These are phyloP conservation scores for Hypoxylon sp. DNA, from an alignment of 2,329 filamentous ascomycete genomes.

Conservation along the genomic window DNA sequence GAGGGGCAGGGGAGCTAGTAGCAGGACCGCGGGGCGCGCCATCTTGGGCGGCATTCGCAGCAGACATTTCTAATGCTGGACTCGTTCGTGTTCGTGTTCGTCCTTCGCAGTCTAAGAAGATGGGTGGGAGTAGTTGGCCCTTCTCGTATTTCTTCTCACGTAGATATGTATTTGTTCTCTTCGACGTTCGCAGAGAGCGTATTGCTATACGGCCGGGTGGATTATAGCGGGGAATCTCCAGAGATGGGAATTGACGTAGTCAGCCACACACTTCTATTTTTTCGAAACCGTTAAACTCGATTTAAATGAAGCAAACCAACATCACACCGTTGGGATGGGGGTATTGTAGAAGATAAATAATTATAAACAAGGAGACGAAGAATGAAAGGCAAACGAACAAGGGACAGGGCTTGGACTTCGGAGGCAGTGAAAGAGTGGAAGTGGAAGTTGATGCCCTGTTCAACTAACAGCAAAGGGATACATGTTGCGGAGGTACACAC, in stretches of 20 bases:
- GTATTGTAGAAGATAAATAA: conserved; percentile 24
- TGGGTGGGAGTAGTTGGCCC: not conserved
- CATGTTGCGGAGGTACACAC: not conserved
- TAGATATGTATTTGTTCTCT: conserved; percentile 6
- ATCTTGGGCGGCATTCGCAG: conserved; percentile 45
- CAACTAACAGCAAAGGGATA: conserved; percentile 1
- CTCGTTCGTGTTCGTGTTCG: conserved; percentile 4
- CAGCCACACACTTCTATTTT: conserved; percentile 30
- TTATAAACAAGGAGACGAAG: conserved; percentile 20
- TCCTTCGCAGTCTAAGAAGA: conserved; percentile 1
- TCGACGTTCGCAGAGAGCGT: conserved; percentile 10
- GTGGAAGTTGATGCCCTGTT: conserved; percentile 6
- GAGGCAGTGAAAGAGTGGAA: conserved; percentile 32
- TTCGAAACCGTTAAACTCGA: conserved; percentile 4
- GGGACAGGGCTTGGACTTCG: conserved; percentile 11
- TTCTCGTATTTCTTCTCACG: conserved; percentile 12
- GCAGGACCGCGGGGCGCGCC: conserved; percentile 43
- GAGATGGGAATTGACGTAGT: conserved; percentile 25
- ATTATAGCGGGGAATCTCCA: conserved; percentile 38
- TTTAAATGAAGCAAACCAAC: conserved; percentile 11
- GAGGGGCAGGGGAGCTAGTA: conserved; percentile 51
- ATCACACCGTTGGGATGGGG: conserved; percentile 1
- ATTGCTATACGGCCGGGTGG: conserved; percentile 21
- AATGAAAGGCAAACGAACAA: conserved; percentile 22
- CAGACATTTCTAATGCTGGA: conserved; percentile 47